Evolutionary conservation across 78 protist genomes (phyloP), one percentile per base, ranked within the genome.

Genomic region (Cavenderia fasciculata): DNA sequence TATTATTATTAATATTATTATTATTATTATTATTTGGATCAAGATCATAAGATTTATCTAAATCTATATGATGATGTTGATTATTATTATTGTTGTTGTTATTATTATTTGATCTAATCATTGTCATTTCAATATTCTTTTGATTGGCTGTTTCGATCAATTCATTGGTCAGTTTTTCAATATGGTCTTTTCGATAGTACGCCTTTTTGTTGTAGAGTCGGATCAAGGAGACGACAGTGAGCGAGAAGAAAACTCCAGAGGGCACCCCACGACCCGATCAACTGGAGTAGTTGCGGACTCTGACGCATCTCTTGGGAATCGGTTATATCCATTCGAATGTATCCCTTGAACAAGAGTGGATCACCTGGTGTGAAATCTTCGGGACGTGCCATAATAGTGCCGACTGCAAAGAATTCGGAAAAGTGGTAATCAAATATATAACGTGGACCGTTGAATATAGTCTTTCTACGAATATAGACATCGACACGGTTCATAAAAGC

Each of bases 371-470:
- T 23, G 19, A 25, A 52, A 47, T 82, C 89, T 2, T 47, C 77
- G 0, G 77, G 21, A 27, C 69, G 12, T 10, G 68, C 57, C n/a
- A 25, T 65, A 10, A 36, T 4, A 18, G 34, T 11, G 52, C 77
- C 76, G 41, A 79, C 14, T 1, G n/a, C 23, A 46, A 8, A 66
- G 33, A 79, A 82, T 21, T 65, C 69, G 4, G 18, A 54, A n/a
- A 56, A 51, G 14, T 68, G 49, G 2, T 56, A 68, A 34, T 82
- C 89, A 54, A 82, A 82, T 19, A 82, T 62, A 19, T 27, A 82
- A 43, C 89, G 31, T 41, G 89, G 89, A 3, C 69, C 89, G 56
- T 68, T 82, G 59, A 6, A 82, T 25, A 82, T 82, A 4, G 89
- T 82, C 47, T 65, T 61, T 21, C 36, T 40, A 8, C 72, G 14